A percentile compares a stretch with the other conserved stretches of the same genome.
Evolutionary conservation across 2,329 filamentous ascomycete genomes (phyloP).

Genomic region (Diaporthe australafricana): DNA sequence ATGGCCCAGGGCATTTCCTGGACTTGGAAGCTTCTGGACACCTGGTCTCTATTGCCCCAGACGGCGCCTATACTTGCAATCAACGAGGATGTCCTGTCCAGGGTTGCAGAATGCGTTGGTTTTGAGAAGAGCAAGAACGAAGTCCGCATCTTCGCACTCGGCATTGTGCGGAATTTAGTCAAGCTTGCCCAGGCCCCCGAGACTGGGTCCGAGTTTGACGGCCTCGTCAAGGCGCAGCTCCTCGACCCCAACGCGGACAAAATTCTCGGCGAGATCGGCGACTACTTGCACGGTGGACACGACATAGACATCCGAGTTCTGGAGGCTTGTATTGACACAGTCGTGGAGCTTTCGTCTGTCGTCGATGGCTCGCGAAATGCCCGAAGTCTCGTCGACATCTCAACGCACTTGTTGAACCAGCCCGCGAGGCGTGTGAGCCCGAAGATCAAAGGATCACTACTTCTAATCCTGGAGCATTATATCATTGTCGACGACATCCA

Average conservation of each 20-base stretch:
- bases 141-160: slow-evolving; percentile 85
- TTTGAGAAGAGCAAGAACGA: slow-evolving; percentile 75
- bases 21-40: slow-evolving; percentile 81
- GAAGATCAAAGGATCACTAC: slow-evolving; percentile 82
- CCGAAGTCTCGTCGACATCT: slow-evolving; percentile 82
- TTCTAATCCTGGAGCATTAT: slow-evolving; percentile 85
- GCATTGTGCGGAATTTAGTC: slow-evolving; percentile 78
- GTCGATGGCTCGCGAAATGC: slow-evolving; percentile 77
- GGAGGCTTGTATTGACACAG: slow-evolving; percentile 80
- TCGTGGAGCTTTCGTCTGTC: slow-evolving; percentile 80
- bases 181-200: slow-evolving; percentile 67
- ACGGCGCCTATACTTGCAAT: slow-evolving; percentile 75
- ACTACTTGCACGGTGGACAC: slow-evolving; percentile 69
- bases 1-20: slow-evolving; percentile 91
- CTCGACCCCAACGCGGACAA: slow-evolving; percentile 68
- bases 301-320: slow-evolving; percentile 78
- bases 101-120: slow-evolving; percentile 78
- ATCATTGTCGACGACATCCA: slow-evolving; percentile 72
- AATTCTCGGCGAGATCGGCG: slow-evolving; percentile 75
- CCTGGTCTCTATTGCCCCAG: slow-evolving; percentile 78
- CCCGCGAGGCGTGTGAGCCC: slow-evolving; percentile 86
- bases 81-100: slow-evolving; percentile 73
- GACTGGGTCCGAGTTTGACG: slow-evolving; percentile 66
- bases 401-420: slow-evolving; percentile 84
- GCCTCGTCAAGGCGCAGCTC: slow-evolving; percentile 66